Conservation (phyloP, 176 grass and related monocot genomes). For the Phyllostachys edulis region DNA sequence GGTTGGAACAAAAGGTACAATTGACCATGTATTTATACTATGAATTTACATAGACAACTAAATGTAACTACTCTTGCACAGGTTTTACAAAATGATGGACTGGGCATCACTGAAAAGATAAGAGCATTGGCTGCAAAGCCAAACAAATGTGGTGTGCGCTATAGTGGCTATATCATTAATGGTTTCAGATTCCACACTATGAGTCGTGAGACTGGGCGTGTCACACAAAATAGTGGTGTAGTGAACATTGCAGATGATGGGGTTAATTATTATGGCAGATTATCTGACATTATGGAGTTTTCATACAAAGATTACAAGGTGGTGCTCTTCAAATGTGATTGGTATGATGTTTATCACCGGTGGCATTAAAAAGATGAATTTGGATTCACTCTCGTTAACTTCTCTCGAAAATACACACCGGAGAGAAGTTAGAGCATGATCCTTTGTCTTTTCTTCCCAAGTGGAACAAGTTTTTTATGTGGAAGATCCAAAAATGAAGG, state of each 20-base stretch:
- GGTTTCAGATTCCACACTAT: neutral
- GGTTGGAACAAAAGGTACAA: too few relatives aligned
- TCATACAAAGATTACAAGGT: neutral
- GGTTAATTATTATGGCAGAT: neutral
- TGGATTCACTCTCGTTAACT: too few relatives aligned
- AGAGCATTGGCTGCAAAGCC: neutral
- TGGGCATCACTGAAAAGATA: neutral
- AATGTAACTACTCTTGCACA: neutral
- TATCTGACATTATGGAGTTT: neutral
- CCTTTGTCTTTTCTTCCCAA: too few relatives aligned
- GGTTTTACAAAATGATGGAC: neutral
- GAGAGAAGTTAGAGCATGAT: too few relatives aligned
- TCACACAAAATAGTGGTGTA: neutral
- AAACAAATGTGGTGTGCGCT: too few relatives aligned
- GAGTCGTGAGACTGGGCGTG: neutral
- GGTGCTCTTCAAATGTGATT: neutral
- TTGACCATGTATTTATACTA: too few relatives aligned
- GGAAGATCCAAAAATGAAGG: too few relatives aligned
- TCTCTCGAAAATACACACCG: too few relatives aligned
- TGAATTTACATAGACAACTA: too few relatives aligned
- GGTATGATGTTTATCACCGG: neutral
- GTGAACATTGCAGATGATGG: neutral
- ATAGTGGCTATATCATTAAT: neutral
- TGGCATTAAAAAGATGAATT: too few relatives aligned
- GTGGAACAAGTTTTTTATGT: too few relatives aligned